Evolutionary conservation across 768 basidiomycete genomes (phyloP).

Genomic region (Leccinum truebloodii): DNA sequence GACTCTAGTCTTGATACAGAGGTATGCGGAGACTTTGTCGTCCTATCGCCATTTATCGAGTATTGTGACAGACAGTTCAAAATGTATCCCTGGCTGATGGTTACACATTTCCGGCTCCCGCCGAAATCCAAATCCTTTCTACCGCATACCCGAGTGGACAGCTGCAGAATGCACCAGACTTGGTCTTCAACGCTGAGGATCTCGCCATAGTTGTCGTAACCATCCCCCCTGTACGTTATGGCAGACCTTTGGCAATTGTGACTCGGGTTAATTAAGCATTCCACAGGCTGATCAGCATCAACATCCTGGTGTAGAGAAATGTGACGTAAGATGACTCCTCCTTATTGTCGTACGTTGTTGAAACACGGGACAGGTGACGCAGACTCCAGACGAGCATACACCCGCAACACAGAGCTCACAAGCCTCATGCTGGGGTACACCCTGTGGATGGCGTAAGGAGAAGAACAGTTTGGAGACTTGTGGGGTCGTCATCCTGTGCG

Average conservation of each 20-base stretch:
- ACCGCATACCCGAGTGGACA: neutral
- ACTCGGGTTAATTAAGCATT: neutral
- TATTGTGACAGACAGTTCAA: neutral
- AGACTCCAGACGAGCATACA: neutral
- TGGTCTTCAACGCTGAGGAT: neutral
- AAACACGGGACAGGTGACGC: neutral
- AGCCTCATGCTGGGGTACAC: neutral
- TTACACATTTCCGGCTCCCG: no score
- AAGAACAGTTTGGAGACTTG: neutral
- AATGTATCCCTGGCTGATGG: neutral
- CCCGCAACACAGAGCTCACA: neutral
- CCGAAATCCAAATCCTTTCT: neutral
- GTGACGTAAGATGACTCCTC: neutral
- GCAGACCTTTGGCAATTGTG: neutral
- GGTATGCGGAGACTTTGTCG: neutral
- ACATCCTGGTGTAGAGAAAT: neutral
- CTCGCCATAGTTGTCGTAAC: neutral
- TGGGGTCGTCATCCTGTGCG: neutral
- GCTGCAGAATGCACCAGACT: neutral
- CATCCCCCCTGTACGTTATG: neutral
- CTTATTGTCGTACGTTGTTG: neutral
- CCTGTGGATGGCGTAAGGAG: constrained; percentile 1
- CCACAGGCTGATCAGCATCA: neutral
- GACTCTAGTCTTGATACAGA: neutral
- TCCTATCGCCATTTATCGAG: neutral